Evolutionary conservation across 129 eudicot genomes (phyloP), one percentile per base, ranked within the genome.

Genomic region (Tagetes erecta): DNA sequence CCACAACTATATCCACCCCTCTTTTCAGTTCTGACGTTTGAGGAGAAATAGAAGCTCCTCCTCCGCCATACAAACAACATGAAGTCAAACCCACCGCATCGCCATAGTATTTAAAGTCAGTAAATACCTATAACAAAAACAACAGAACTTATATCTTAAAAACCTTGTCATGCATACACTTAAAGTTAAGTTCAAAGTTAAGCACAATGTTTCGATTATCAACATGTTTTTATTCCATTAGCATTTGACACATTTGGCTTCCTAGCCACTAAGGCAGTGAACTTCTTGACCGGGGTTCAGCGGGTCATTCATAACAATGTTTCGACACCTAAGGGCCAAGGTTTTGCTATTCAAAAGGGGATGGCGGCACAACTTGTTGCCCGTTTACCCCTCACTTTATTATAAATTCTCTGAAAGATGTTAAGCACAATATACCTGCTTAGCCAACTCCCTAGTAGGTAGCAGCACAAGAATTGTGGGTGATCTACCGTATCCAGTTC

Each of bases 361-460:
- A 0, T 20, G 27, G 0, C 27, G 27, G 27, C 27, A 20, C 27
- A 20, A 20, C 27, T 20, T 20, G 27, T 20, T 20, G 27, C 27
- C 27, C 27, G 0, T 20, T 20, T 20, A 20, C 27, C 27, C 27
- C 27, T 0, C 27, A 20, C 27, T 20, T 20, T 20, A 20, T 20
- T 20, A 0, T 20, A 20, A 20, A 20, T 20, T 20, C 27, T 20
- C 27, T 20, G 27, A 20, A 20, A 20, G 27, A 20, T 20, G 27
- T 20, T 20, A 20, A 20, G 27, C 27, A 20, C 27, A 20, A 20
- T 20, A 20, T 86, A 91, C 97, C 91, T 92, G 96, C 37, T 83
- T 80, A 47, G 93, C 96, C 78, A 92, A 75, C 72, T 92, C 96
- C 75, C 96, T 85, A 30, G 97, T 92, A 64, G 97, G 96, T 76